These are phyloP conservation scores for Colletotrichum sp. DNA, from an alignment of 2,329 filamentous ascomycete species.

Conservation along the genomic window DNA sequence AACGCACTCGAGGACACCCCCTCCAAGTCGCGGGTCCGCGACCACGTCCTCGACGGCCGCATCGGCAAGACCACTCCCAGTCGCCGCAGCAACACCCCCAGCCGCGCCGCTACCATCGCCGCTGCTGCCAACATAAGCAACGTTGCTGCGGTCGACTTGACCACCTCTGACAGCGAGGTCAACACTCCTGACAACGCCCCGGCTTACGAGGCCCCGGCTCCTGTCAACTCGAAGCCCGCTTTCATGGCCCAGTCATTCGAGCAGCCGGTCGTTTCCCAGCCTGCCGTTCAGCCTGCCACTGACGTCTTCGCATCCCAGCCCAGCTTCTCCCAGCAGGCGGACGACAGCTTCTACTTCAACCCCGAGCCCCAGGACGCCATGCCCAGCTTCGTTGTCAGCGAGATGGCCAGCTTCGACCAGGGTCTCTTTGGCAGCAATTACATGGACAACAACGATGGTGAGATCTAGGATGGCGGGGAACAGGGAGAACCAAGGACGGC, in stretches of 20 bases:
- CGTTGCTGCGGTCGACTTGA: slow-evolving; percentile 21
- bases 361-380: background rate
- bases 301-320: background rate
- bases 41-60: slow-evolving; percentile 14
- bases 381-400: slow-evolving; percentile 3
- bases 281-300: background rate
- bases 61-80: background rate
- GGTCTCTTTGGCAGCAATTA: slow-evolving; percentile 19
- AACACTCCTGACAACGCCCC: slow-evolving; percentile 18
- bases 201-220: slow-evolving; percentile 1
- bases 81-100: slow-evolving; percentile 11
- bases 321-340: slow-evolving; percentile 1
- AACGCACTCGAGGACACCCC: slow-evolving; percentile 41
- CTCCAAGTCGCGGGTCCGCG: slow-evolving; percentile 32
- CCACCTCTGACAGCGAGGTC: slow-evolving; percentile 22
- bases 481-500: background rate
- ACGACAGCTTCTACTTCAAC: background rate
- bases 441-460: slow-evolving; percentile 35
- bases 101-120: slow-evolving; percentile 22
- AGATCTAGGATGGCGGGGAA: slow-evolving; percentile 31
- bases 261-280: background rate
- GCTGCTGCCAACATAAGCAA: slow-evolving; percentile 14
- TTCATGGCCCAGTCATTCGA: background rate
- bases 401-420: background rate
- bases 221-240: background rate